Conservation (phyloP, 257 asterid species). For the Forsythia viridissima region DNA sequence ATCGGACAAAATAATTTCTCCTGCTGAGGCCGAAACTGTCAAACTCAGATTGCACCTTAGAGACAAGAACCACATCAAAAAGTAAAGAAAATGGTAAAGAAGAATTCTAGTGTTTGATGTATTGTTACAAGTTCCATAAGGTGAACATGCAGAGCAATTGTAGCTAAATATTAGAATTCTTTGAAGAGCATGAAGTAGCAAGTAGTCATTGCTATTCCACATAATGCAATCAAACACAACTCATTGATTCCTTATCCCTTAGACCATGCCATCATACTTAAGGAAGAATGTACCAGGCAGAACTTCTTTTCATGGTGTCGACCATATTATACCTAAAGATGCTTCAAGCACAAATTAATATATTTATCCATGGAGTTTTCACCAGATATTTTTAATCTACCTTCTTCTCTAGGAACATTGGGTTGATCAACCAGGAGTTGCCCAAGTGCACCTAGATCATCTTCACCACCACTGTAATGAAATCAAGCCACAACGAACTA, state of each 20-base stretch:
- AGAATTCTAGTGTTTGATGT: no score
- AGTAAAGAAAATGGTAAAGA: background rate
- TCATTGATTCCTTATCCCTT: background rate
- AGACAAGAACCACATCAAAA: background rate
- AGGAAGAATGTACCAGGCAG: background rate
- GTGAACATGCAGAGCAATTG: background rate
- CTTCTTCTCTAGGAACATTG: conserved; percentile 78
- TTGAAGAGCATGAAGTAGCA: no score
- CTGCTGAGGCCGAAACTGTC: background rate
- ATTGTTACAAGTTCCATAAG: background rate
- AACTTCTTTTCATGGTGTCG: background rate
- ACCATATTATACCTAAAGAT: no score
- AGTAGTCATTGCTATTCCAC: background rate
- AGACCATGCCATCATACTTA: background rate
- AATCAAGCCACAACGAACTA: background rate
- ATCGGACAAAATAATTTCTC: background rate
- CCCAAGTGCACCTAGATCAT: conserved; percentile 59
- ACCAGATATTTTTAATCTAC: conserved; percentile 26
- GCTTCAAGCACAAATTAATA: background rate
- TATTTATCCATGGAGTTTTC: background rate
- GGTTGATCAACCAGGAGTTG: conserved; percentile 83
- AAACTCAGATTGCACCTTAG: background rate
- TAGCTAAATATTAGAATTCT: background rate
- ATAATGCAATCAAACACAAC: background rate
- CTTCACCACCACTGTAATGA: conserved; percentile 47